A percentile compares a stretch with the other conserved stretches of the same genome.
These are phyloP conservation scores for Aureobasidium uvarum DNA, from an alignment of 2,329 filamentous ascomycete species.

Conservation along the genomic window DNA sequence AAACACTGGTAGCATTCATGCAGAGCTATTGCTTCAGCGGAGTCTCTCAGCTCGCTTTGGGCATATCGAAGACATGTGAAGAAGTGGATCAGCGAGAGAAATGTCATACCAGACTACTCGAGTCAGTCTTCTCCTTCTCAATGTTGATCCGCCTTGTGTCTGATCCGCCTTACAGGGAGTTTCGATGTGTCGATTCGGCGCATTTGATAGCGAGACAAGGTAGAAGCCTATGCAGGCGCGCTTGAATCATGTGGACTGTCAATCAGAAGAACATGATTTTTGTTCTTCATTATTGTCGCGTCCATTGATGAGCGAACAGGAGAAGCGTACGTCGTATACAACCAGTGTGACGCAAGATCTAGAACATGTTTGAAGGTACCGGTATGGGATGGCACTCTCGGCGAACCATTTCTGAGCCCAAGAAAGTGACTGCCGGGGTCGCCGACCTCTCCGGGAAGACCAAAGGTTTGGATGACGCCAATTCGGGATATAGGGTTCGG, in stretches of 20 bases:
- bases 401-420: background rate
- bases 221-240: background rate
- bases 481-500: background rate
- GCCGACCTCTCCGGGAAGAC: background rate
- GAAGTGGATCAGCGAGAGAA: constrained; percentile 1
- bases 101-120: background rate
- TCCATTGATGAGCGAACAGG: background rate
- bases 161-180: background rate
- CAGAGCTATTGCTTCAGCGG: background rate
- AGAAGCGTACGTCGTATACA: background rate
- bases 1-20: constrained; percentile 4
- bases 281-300: background rate
- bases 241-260: constrained; percentile 4
- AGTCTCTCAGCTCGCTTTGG: background rate
- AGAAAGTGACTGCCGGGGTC: background rate
- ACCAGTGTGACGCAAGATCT: background rate
- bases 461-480: constrained; percentile 14
- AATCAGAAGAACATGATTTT: background rate
- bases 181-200: constrained; percentile 9
- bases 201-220: background rate
- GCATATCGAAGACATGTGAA: constrained; percentile 4
- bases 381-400: background rate
- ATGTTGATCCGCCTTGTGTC: background rate
- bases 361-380: constrained; percentile 16
- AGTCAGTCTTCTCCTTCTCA: background rate